These are phyloP conservation scores for Ottelia alismoides DNA, from an alignment of 106 monocot genomes.

Conservation along the genomic window DNA sequence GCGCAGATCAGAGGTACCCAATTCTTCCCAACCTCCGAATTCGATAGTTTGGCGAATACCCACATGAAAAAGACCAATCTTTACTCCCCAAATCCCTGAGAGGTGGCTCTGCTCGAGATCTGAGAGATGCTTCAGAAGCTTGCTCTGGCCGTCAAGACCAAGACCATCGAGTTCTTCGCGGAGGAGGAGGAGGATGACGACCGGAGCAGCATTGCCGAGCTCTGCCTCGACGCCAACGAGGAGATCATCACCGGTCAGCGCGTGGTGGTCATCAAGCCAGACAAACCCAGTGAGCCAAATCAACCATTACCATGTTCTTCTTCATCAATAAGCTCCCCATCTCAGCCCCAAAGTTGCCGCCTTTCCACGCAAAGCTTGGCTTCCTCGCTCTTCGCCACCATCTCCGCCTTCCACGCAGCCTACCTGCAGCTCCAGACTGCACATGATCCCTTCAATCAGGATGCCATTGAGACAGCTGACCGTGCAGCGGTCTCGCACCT, in stretches of 20 bases:
- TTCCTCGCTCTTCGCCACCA: slow-evolving; percentile 46
- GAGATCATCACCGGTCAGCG: slow-evolving; percentile 84
- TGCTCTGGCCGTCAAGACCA: slow-evolving; percentile 78
- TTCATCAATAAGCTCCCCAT: not conserved
- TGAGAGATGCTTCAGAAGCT: slow-evolving; percentile 94
- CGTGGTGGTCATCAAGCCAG: slow-evolving; percentile 89
- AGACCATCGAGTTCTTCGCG: slow-evolving; percentile 93
- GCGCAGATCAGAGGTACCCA: too few species aligned
- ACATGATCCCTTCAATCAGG: slow-evolving; percentile 50
- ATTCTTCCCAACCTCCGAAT: too few species aligned
- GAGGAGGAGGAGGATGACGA: slow-evolving; percentile 94
- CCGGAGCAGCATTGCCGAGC: slow-evolving; percentile 1
- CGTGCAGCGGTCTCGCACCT: slow-evolving; percentile 64
- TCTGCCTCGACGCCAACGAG: slow-evolving; percentile 17
- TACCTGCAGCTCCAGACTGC: slow-evolving; percentile 82
- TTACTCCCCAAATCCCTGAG: too few species aligned
- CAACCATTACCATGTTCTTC: slow-evolving; percentile 1
- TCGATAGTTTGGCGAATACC: too few species aligned
- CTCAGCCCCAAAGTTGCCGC: not conserved
- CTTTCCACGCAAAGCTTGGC: slow-evolving; percentile 12
- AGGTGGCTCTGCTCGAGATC: too few species aligned
- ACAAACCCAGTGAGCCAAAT: slow-evolving; percentile 11
- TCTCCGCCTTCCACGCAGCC: slow-evolving; percentile 75
- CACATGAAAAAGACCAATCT: too few species aligned
- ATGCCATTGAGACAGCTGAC: slow-evolving; percentile 46